Evolutionary conservation across 75 land plant species (phyloP).

Genomic region (Cupressus sempervirens): DNA sequence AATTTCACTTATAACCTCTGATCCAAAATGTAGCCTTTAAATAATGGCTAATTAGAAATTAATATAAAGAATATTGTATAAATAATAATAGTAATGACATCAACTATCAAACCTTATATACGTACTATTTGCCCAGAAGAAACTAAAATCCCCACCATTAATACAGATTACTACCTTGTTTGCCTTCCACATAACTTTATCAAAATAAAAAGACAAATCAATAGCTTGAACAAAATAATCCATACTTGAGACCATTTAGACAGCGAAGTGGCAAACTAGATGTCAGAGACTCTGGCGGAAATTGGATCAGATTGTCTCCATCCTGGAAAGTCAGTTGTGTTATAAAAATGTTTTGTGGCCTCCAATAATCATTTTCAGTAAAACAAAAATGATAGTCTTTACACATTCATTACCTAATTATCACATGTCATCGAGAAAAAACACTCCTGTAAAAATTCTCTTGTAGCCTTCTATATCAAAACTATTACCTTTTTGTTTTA

Average conservation of each 20-base stretch:
- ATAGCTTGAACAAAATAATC: neutral
- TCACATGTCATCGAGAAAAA: neutral
- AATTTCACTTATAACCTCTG: neutral
- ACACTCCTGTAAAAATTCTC: neutral
- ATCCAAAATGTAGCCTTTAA: neutral
- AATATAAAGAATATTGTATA: neutral
- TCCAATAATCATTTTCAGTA: neutral
- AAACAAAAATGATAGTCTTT: neutral
- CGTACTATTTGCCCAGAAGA: neutral
- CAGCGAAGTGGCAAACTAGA: constrained; percentile 18
- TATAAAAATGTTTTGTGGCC: neutral
- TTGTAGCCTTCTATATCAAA: neutral
- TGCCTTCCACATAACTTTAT: neutral
- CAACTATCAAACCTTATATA: neutral
- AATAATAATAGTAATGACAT: neutral
- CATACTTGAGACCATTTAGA: constrained; percentile 27
- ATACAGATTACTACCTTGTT: neutral
- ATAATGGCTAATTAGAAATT: neutral
- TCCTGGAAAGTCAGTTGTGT: constrained; percentile 14
- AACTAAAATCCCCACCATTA: neutral
- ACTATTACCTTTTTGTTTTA: neutral
- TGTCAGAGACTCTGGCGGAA: constrained; percentile 25
- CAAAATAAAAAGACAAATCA: neutral
- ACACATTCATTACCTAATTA: neutral
- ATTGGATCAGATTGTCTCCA: constrained; percentile 21